These are phyloP conservation scores for Fusarium anthophilum DNA, from an alignment of 2,329 filamentous ascomycete genomes.

Conservation along the genomic window DNA sequence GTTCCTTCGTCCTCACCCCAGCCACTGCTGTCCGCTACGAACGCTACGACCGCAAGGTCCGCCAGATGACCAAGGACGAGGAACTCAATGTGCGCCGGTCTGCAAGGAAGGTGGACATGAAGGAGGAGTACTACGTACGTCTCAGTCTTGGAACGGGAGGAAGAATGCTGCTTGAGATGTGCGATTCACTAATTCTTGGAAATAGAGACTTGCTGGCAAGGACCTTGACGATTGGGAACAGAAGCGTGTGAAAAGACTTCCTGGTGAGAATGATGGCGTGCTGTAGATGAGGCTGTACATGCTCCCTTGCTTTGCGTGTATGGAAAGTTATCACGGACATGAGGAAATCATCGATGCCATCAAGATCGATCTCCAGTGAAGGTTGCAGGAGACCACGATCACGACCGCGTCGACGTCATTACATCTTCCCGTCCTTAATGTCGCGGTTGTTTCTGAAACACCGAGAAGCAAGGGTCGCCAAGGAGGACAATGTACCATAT, in stretches of 20 bases:
- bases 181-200: slow-evolving; percentile 20
- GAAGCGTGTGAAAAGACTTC: slow-evolving; percentile 88
- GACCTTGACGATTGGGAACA: slow-evolving; percentile 98
- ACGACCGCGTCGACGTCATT: slow-evolving; percentile 14
- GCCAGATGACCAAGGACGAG: slow-evolving; percentile 85
- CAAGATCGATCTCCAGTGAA: background rate
- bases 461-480: slow-evolving; percentile 23
- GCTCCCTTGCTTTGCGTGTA: slow-evolving; percentile 22
- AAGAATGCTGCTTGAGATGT: background rate
- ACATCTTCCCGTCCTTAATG: background rate
- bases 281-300: slow-evolving; percentile 50
- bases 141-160: background rate
- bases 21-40: slow-evolving; percentile 95
- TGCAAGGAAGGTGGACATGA: slow-evolving; percentile 78
- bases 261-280: slow-evolving; percentile 89
- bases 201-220: slow-evolving; percentile 69
- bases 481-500: slow-evolving; percentile 18
- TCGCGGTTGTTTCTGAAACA: slow-evolving; percentile 4
- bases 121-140: slow-evolving; percentile 88
- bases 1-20: slow-evolving; percentile 93
- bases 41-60: slow-evolving; percentile 87
- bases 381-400: slow-evolving; percentile 5
- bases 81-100: slow-evolving; percentile 81
- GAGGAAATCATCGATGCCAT: background rate
- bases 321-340: slow-evolving; percentile 13